A percentile compares a stretch with the other conserved stretches of the same genome.
Evolutionary conservation across 495 filamentous ascomycete species (phyloP).

Genomic region (Podospora pseudoanserina): DNA sequence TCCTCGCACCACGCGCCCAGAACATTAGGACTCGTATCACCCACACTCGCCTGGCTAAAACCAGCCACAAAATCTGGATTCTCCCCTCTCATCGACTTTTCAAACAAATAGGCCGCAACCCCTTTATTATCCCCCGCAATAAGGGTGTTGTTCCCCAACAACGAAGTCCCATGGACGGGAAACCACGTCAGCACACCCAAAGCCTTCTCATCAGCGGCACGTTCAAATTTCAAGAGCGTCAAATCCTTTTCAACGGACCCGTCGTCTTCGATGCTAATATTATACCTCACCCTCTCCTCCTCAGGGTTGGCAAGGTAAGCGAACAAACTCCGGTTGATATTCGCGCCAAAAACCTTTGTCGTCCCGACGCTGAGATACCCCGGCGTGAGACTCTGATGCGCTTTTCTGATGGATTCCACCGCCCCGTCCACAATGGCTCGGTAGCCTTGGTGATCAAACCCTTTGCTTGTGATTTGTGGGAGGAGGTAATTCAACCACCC

Average conservation of each 20-base stretch:
- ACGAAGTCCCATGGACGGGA: slow-evolving; percentile 86
- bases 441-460: slow-evolving; percentile 87
- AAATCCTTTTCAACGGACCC: slow-evolving; percentile 82
- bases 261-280: slow-evolving; percentile 51
- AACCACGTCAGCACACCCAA: slow-evolving; percentile 88
- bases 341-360: slow-evolving; percentile 73
- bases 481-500: slow-evolving; percentile 96
- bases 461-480: slow-evolving; percentile 86
- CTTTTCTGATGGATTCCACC: slow-evolving; percentile 71
- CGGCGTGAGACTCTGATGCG: slow-evolving; percentile 68
- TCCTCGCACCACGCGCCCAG: slow-evolving; percentile 83
- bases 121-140: slow-evolving; percentile 96
- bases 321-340: slow-evolving; percentile 86
- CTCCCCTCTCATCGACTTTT: slow-evolving; percentile 59
- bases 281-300: slow-evolving; percentile 70
- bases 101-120: slow-evolving; percentile 82
- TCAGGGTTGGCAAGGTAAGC: slow-evolving; percentile 88
- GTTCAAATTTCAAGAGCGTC: slow-evolving; percentile 77
- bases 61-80: slow-evolving; percentile 74
- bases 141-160: slow-evolving; percentile 90
- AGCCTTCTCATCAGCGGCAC: slow-evolving; percentile 65
- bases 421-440: slow-evolving; percentile 87
- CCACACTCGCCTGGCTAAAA: slow-evolving; percentile 92
- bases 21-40: slow-evolving; percentile 87
- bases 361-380: slow-evolving; percentile 71